A percentile compares a stretch with the other conserved stretches of the same genome.
phyloP scores from a whole-genome alignment of 2,329 filamentous ascomycete genomes.

The Pseudogymnoascus sp. region DNA sequence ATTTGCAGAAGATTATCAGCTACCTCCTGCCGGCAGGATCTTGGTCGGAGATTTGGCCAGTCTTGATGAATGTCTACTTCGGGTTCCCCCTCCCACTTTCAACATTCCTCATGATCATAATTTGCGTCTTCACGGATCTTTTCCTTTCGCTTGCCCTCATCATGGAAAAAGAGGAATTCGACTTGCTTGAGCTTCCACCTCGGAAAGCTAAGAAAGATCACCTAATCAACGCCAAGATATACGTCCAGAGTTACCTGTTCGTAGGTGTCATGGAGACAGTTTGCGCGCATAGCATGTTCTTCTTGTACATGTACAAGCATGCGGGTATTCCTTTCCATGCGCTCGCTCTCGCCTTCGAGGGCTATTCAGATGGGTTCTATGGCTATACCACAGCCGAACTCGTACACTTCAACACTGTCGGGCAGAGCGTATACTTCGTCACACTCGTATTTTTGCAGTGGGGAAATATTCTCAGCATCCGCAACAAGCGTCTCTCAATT shows the following conservation, averaged over 20 bases:
- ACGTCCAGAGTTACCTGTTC: slow-evolving; percentile 45
- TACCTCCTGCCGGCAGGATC: slow-evolving; percentile 48
- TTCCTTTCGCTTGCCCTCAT: slow-evolving; percentile 45
- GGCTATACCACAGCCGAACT: slow-evolving; percentile 42
- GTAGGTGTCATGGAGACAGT: slow-evolving; percentile 45
- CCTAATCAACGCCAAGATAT: slow-evolving; percentile 45
- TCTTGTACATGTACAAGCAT: slow-evolving; percentile 43
- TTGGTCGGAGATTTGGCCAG: slow-evolving; percentile 52
- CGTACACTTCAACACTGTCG: slow-evolving; percentile 40
- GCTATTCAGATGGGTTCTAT: slow-evolving; percentile 41
- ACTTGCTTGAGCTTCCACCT: slow-evolving; percentile 43
- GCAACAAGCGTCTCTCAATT: slow-evolving; percentile 45
- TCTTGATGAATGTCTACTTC: slow-evolving; percentile 49
- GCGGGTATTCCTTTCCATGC: slow-evolving; percentile 41
- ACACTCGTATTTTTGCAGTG: slow-evolving; percentile 47
- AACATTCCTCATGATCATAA: slow-evolving; percentile 52
- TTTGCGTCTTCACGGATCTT: slow-evolving; percentile 49
- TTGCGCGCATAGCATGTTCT: slow-evolving; percentile 46
- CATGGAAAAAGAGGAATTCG: slow-evolving; percentile 49
- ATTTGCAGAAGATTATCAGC: slow-evolving; percentile 62
- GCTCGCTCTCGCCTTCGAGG: slow-evolving; percentile 45
- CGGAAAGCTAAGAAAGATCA: slow-evolving; percentile 42
- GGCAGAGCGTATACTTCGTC: slow-evolving; percentile 48
- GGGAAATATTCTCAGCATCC: slow-evolving; percentile 43
- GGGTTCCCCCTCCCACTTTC: slow-evolving; percentile 45